phyloP scores from a whole-genome alignment of 2,329 filamentous ascomycete species.

The Herpotrichia juniperi region DNA sequence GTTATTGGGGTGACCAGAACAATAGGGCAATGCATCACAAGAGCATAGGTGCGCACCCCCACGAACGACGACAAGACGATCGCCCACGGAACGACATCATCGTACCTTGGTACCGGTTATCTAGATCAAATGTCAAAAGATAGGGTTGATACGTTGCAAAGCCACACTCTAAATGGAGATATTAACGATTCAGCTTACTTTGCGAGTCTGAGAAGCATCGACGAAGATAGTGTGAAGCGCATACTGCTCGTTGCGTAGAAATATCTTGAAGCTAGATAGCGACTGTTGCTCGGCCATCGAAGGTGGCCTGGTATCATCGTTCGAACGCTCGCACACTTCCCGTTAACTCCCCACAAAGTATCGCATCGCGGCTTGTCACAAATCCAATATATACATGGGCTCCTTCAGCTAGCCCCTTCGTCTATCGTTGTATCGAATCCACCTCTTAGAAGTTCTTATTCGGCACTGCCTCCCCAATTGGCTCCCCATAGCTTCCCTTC shows the following conservation, averaged over 20 bases:
- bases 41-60: too few species aligned
- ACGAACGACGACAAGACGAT: too few species aligned
- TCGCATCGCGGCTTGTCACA: background rate
- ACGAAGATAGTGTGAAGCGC: background rate
- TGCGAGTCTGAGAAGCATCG: background rate
- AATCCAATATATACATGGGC: background rate
- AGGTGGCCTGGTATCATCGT: background rate
- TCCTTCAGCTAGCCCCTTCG: background rate
- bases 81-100: background rate
- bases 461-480: background rate
- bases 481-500: slow-evolving; percentile 1
- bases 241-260: background rate
- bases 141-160: background rate
- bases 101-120: background rate
- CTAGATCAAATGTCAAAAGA: too few species aligned
- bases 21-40: too few species aligned
- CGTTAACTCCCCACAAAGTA: background rate
- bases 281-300: background rate
- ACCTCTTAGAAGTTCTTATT: background rate
- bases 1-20: too few species aligned
- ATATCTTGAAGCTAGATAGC: background rate
- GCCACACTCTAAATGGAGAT: background rate
- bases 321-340: background rate
- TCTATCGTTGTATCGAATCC: background rate
- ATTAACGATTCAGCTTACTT: background rate